A percentile compares a stretch with the other conserved stretches of the same genome.
Evolutionary conservation across 1,139 yeast genomes (phyloP).

Genomic region (Taiozyma sp.): DNA sequence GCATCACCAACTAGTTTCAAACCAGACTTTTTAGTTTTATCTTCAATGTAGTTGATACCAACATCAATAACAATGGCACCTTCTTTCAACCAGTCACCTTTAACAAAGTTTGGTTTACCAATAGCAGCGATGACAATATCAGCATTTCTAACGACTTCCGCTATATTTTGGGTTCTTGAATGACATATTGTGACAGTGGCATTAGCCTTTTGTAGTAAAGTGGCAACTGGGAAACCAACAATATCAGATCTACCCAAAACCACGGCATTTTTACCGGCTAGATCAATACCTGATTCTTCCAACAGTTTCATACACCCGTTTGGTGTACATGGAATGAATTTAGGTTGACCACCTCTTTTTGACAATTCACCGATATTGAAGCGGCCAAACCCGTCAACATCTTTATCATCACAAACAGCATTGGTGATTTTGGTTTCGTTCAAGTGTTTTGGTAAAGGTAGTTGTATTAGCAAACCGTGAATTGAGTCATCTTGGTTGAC

Average conservation of each 20-base stretch:
- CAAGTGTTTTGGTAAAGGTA: constrained; percentile 83
- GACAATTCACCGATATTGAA: constrained; percentile 88
- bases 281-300: constrained; percentile 52
- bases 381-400: constrained; percentile 95
- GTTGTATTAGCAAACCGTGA: constrained; percentile 88
- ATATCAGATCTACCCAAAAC: constrained; percentile 96
- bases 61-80: constrained; percentile 92
- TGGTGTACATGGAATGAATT: constrained; percentile 93
- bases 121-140: constrained; percentile 92
- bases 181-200: constrained; percentile 77
- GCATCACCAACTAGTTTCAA: constrained; percentile 92
- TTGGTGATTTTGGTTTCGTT: constrained; percentile 76
- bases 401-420: constrained; percentile 75
- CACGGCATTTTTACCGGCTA: constrained; percentile 83
- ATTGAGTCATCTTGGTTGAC: constrained; percentile 67
- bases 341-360: constrained; percentile 83
- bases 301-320: constrained; percentile 85
- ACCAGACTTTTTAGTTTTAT: constrained; percentile 75
- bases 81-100: constrained; percentile 84
- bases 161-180: constrained; percentile 57
- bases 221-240: constrained; percentile 92
- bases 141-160: constrained; percentile 60
- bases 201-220: constrained; percentile 77
- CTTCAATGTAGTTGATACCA: constrained; percentile 88
- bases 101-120: constrained; percentile 77